Base-by-base conservation (phyloP, 257 asterid species). In the Solanum etuberosum region DNA sequence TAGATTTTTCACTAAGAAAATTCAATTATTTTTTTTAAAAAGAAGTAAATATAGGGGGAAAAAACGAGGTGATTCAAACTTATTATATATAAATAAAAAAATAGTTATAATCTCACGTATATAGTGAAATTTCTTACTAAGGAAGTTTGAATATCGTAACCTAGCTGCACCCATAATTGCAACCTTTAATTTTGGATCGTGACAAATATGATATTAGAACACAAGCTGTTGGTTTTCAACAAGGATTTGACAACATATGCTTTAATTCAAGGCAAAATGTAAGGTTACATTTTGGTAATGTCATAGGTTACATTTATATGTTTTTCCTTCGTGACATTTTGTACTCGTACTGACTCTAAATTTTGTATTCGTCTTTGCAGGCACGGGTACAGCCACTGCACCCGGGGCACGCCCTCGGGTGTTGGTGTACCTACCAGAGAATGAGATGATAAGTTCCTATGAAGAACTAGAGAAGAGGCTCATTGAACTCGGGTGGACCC, bases 331-430 rank as follows among this genome's bases (percentile, higher is more conserved):
- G 1, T 18, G 27, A 40, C 11, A 1, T 76, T 6, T 2, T 10
- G 61, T 38, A 5, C 3, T 3, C 0, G 1, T 18, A 71, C 7
- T 71, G 6, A 77, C 10, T 43, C 13, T 27, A 78, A 46, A 46
- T 78, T 46, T 0, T 78, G 40, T 13, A 46, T 80, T 27, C 27
- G 18, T 27, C 18, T 46, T 4, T 43, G 1, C 5, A 80, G 86
- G 54, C 61, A 43, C 88, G 0, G 91, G 92, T 3, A 89, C 92
- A 77, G 84, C 90, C 2, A 90, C 92, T 0, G 90, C 92, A 65
- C 92, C 91, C 0, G 91, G 91, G 2, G 91, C 91, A 4, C 92
- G 91, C 23, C 92, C 92, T 7, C 76, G 86, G 29, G 84, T 89
- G 51, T 86, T 90, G 6, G 89, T 90, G 31, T 90, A 89, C 63